Evolutionary conservation across 2,329 filamentous ascomycete genomes (phyloP).

Genomic region (Epichloe baconii): DNA sequence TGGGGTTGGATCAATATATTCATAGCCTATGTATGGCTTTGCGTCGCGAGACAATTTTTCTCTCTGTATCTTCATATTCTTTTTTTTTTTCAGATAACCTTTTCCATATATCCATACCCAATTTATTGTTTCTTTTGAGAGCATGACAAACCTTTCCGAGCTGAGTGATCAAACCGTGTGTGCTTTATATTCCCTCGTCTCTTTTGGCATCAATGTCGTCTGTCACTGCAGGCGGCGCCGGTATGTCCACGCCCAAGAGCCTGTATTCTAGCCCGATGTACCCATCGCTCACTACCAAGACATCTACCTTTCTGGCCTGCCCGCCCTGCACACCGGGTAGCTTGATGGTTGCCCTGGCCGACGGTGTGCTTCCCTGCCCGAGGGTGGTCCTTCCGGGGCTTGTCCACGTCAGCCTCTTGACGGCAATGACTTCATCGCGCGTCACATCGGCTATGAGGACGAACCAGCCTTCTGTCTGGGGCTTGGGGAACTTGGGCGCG

Average conservation of each 20-base stretch:
- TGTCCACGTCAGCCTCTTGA: slow-evolving; percentile 76
- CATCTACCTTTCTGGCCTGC: slow-evolving; percentile 50
- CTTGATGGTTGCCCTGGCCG: slow-evolving; percentile 44
- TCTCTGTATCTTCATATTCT: neutral
- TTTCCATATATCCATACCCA: neutral
- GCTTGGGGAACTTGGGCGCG: slow-evolving; percentile 82
- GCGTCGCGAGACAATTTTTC: neutral
- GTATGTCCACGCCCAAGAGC: slow-evolving; percentile 36
- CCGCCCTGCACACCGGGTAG: slow-evolving; percentile 36
- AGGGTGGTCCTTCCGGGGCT: slow-evolving; percentile 16
- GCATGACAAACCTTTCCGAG: too few relatives aligned
- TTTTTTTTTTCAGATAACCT: neutral
- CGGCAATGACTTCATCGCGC: slow-evolving; percentile 64
- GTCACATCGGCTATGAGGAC: slow-evolving; percentile 56
- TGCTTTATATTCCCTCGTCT: neutral
- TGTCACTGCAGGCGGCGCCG: slow-evolving; percentile 33
- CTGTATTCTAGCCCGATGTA: slow-evolving; percentile 63
- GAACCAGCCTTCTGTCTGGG: slow-evolving; percentile 91
- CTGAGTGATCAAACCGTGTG: too few relatives aligned
- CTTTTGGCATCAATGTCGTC: slow-evolving; percentile 33
- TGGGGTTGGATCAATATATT: neutral
- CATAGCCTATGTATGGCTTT: neutral
- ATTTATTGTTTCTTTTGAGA: neutral
- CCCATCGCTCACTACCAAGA: slow-evolving; percentile 72
- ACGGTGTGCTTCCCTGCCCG: slow-evolving; percentile 32